A percentile compares a stretch with the other conserved stretches of the same genome.
phyloP scores from a whole-genome alignment of 768 basidiomycete species.

The Trametes cinnabarina region DNA sequence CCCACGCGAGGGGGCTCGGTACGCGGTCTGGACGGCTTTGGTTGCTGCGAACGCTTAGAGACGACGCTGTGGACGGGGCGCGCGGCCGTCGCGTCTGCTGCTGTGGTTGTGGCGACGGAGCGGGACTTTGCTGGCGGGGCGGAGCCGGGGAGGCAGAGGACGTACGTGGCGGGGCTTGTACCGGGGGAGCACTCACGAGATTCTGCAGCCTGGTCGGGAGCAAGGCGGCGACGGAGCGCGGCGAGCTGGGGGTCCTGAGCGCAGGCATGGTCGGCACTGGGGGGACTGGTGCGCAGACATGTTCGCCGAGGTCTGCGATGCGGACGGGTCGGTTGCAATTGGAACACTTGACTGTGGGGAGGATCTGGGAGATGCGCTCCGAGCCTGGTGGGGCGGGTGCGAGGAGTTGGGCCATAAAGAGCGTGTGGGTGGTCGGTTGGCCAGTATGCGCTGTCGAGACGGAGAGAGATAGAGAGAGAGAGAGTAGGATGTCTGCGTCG shows the following conservation, averaged over 20 bases:
- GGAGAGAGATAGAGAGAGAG: slow-evolving; percentile 1
- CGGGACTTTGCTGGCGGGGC: slow-evolving; percentile 21
- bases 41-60: slow-evolving; percentile 8
- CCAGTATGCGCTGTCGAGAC: slow-evolving; percentile 5
- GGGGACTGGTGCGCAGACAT: slow-evolving; percentile 59
- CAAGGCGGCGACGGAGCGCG: slow-evolving; percentile 42
- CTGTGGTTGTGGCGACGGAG: slow-evolving; percentile 9
- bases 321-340: slow-evolving; percentile 70
- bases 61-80: slow-evolving; percentile 25
- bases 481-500: not conserved
- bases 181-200: slow-evolving; percentile 32
- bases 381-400: slow-evolving; percentile 17
- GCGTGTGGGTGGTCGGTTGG: slow-evolving; percentile 13
- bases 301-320: slow-evolving; percentile 71
- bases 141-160: slow-evolving; percentile 8
- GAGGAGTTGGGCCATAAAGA: slow-evolving; percentile 32
- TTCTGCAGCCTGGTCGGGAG: slow-evolving; percentile 51
- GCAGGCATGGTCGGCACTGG: slow-evolving; percentile 41
- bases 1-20: slow-evolving; percentile 17
- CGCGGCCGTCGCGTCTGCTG: slow-evolving; percentile 17
- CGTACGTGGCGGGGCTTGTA: slow-evolving; percentile 15
- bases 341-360: slow-evolving; percentile 86
- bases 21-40: slow-evolving; percentile 22
- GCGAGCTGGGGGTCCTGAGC: slow-evolving; percentile 38
- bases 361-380: slow-evolving; percentile 53